Evolutionary conservation across 2,329 filamentous ascomycete species (phyloP).

Genomic region (Aspergillus sp.): DNA sequence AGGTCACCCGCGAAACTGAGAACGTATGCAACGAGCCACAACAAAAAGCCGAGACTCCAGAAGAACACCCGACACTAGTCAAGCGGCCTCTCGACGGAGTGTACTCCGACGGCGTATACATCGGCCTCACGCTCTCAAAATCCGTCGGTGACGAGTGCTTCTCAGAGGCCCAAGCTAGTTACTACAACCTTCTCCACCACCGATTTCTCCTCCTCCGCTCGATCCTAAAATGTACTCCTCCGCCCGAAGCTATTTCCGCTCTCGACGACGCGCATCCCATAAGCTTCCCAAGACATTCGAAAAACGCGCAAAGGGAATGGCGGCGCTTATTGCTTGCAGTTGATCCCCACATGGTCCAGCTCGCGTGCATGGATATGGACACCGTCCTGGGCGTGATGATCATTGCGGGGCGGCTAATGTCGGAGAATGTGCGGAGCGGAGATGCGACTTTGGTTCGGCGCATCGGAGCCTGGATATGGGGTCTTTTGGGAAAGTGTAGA

Average conservation of each 20-base stretch:
- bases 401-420: slow-evolving; percentile 61
- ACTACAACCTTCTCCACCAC: slow-evolving; percentile 67
- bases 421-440: slow-evolving; percentile 65
- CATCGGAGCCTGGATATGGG: slow-evolving; percentile 85
- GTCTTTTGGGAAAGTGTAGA: slow-evolving; percentile 74
- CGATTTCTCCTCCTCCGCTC: slow-evolving; percentile 70
- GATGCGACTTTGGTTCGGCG: slow-evolving; percentile 65
- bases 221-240: slow-evolving; percentile 62
- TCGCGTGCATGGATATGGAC: slow-evolving; percentile 61
- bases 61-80: not conserved
- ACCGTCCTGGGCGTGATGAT: slow-evolving; percentile 69
- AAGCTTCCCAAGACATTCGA: slow-evolving; percentile 59
- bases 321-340: slow-evolving; percentile 42
- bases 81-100: slow-evolving; percentile 63
- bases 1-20: slow-evolving; percentile 33
- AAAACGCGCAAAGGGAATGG: slow-evolving; percentile 62
- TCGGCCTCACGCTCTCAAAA: slow-evolving; percentile 51
- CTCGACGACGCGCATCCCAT: slow-evolving; percentile 60
- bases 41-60: not conserved
- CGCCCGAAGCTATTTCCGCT: slow-evolving; percentile 55
- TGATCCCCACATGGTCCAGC: slow-evolving; percentile 54
- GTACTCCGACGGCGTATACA: slow-evolving; percentile 80
- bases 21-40: not conserved
- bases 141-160: slow-evolving; percentile 34
- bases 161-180: slow-evolving; percentile 64